Evolutionary conservation across 169 alveolate genomes (phyloP), one percentile per base, ranked within the genome.

Genomic region (Plasmodium adleri): DNA sequence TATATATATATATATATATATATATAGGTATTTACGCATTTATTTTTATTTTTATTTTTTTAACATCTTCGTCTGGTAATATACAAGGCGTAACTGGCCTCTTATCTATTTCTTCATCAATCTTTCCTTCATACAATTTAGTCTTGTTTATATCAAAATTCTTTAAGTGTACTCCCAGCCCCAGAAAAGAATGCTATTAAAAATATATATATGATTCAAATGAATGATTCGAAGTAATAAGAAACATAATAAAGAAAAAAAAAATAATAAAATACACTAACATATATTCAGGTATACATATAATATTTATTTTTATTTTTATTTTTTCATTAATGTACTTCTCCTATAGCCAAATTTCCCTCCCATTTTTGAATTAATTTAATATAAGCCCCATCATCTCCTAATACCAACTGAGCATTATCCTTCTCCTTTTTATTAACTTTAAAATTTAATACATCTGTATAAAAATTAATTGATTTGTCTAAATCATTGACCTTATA

Each of bases 21-120:
- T 32, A 32, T 32, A 32, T 32, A 32, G 3, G 0, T 32, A 7
- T 32, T 32, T 32, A 32, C 6, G 8, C 6, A 32, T 32, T 32
- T 32, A 32, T 32, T 6, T 32, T 5, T 32, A 7, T 32, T 32
- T 7, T 32, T 32, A 5, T 24, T 80, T 49, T 8, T 10, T 59
- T 5, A 67, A 80, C 90, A 47, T 80, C 90, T 71, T 80, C 90
- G 28, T 80, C 90, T 47, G 90, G 90, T 10, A 80, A 47, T 52
- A 80, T 80, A 47, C 90, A 80, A n/a, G 90, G 76, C 2, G 90
- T 80, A 59, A 80, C 49, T 4, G 90, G 90, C 24, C 90, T 58
- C 56, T 80, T 62, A n/a, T 80, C 90, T 22, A 80, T 54, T 71
- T 72, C 90, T 4, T 80, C 90, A 60, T 80, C 90, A 22, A 80